Base-by-base conservation (phyloP, 345 rosid genomes). In the Arabidopsis arenosa region DNA sequence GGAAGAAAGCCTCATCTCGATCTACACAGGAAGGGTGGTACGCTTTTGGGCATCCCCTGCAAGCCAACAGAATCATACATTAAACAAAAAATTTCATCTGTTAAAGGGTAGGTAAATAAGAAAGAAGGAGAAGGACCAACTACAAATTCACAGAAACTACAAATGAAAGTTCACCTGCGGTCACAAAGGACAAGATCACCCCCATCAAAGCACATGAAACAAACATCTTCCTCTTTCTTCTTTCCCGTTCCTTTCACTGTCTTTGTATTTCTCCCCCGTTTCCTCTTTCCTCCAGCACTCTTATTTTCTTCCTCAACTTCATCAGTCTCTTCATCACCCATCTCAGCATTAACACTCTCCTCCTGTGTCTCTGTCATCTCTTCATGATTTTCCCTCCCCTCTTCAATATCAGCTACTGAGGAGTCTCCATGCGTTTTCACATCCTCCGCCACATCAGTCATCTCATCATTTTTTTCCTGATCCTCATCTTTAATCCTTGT, bases 21-120 rank as follows among this genome's bases (percentile, higher is more conserved):
- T 88, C 86, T 77, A 96, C 94, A 78, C 99, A 96, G 18, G 96
- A 60, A 58, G 97, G 85, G 75, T 96, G 99, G 76, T 96, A 96
- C 30, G 97, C 99, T 88, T 96, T 96, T 15, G 99, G 97, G 72
- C 99, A 96, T 15, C 98, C 98, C 97, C 99, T 96, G 70, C 55
- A 75, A 52, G 21, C 37, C 66, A 54, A 68, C 48, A 74, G 5
- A 45, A 45, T 68, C 72, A 49, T 17, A 49, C 54, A 49, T 49
- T 15, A 54, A 23, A 62, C 36, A 68, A 44, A 44, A 26, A 13
- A 1, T 21, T 72, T 43, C 47, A 66, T 59, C 10, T 72, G 58
- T 23, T 52, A 35, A 36, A 51, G 52, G 56, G 59, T 35, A 59
- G 58, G 56, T 44, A 60, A 39, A 47, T 23, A 63, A 65, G 63